phyloP scores from a whole-genome alignment of 139 green algal genomes.

The Picochlorum sp. region DNA sequence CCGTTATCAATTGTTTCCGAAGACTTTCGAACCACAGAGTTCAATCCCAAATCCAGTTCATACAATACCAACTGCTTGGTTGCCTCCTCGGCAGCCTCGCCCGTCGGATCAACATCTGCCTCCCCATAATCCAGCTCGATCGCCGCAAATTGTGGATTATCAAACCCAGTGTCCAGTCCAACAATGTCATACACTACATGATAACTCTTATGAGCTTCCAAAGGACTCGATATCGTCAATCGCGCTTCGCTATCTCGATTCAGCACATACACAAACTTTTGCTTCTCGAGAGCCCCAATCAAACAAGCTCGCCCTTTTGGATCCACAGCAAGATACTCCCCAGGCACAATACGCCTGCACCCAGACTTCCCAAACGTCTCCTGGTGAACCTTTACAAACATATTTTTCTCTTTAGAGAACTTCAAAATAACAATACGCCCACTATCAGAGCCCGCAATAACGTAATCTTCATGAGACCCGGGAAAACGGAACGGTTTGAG shows the following conservation, averaged over 20 bases:
- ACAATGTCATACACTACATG: conserved; percentile 71
- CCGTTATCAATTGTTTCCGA: conserved; percentile 88
- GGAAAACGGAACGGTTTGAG: conserved; percentile 82
- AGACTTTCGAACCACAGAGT: conserved; percentile 88
- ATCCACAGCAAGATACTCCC: conserved; percentile 84
- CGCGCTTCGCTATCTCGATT: conserved; percentile 88
- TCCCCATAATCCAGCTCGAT: conserved; percentile 98
- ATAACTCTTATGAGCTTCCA: conserved; percentile 93
- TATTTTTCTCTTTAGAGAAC: conserved; percentile 74
- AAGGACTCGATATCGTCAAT: conserved; percentile 92
- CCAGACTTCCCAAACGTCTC: conserved; percentile 96
- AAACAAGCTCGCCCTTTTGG: conserved; percentile 91
- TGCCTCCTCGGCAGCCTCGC: conserved; percentile 73
- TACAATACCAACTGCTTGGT: conserved; percentile 96
- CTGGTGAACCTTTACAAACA: conserved; percentile 87
- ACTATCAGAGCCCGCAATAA: conserved; percentile 85
- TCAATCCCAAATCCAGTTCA: conserved; percentile 97
- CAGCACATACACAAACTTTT: conserved; percentile 98
- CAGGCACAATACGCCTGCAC: conserved; percentile 86
- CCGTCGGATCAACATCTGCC: conserved; percentile 80
- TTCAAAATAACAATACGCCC: conserved; percentile 93
- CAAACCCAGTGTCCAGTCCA: conserved; percentile 92
- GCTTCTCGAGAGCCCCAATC: conserved; percentile 89
- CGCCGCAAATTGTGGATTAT: conserved; percentile 97
- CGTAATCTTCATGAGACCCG: conserved; percentile 73